Base-by-base conservation (phyloP, 371 early-diverging fungal genomes). In the Coemansia sp. region DNA sequence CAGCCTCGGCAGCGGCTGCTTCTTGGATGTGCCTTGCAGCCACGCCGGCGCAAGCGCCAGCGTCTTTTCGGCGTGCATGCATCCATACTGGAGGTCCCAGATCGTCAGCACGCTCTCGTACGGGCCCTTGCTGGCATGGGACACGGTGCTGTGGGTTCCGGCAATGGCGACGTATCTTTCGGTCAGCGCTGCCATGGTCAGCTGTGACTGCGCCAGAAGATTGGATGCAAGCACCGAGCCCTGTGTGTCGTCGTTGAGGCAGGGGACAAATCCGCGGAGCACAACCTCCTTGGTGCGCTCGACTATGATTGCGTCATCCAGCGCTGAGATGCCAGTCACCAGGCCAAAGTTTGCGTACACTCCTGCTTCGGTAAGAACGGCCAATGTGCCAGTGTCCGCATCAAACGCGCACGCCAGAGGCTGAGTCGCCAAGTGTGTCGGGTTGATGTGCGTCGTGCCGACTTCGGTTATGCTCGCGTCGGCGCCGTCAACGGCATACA, bases 61-160 rank as follows among this genome's bases (percentile, higher is more conserved):
- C 36, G 62, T 34, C 56, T 63, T 67, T 39, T 76, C 76, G 0
- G 73, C 76, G 26, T 76, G 71, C 26, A 76, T 30, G 59, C 76
- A 76, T 2, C 76, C 76, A 45, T 67, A 76, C 61, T 76, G 76
- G 30, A 76, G 58, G 48, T 76, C 76, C 76, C 76, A 76, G 39
- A 76, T 51, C 6, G 76, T 67, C 42, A 76, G 40, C 26, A 71
- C 76, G 51, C 72, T 67, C 57, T 71, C 76, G 42, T 76, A 72
- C 2, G 76, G 74, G 4, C 73, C 68, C 40, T 48, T 67, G 50
- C 55, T 61, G 4, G 72, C 60, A 53, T 71, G 76, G 13, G 76
- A 76, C 6, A 71, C 64, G 14, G 63, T 63, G 49, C 76, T 76
- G 68, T 76, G 76, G 13, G 76, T 76, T 36, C 76, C 76, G 1